Conservation (phyloP, 192 early-diverging fungal genomes). For the Coemansia aciculifera region DNA sequence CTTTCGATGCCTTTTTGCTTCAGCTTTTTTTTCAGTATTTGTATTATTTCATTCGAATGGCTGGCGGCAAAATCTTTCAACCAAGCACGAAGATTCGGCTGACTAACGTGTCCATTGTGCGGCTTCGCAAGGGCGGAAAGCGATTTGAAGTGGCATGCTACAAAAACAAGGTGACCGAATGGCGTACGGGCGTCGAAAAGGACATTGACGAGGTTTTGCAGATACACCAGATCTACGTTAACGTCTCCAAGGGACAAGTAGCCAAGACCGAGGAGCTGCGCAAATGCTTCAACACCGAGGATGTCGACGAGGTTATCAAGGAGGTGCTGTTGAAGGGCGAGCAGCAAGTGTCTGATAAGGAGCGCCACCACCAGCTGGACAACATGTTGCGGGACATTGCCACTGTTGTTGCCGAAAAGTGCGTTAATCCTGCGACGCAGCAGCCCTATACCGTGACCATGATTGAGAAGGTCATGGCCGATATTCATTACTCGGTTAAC, state of each 20-base stretch:
- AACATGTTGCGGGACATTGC: slow-evolving; percentile 90
- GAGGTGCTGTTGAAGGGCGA: slow-evolving; percentile 96
- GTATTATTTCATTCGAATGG: slow-evolving; percentile 21
- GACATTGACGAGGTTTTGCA: slow-evolving; percentile 97
- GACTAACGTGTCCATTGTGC: slow-evolving; percentile 96
- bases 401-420: slow-evolving; percentile 92
- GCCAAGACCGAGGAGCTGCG: slow-evolving; percentile 85
- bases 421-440: slow-evolving; percentile 93
- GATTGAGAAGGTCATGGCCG: slow-evolving; percentile 97
- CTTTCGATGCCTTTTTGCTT: background rate
- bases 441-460: slow-evolving; percentile 95
- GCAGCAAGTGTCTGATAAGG: slow-evolving; percentile 95
- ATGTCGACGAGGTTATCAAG: slow-evolving; percentile 75
- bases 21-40: background rate
- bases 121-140: slow-evolving; percentile 94
- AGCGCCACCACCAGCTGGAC: slow-evolving; percentile 83
- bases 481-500: slow-evolving; percentile 90
- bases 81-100: slow-evolving; percentile 62
- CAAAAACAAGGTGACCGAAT: slow-evolving; percentile 98
- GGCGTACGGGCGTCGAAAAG: slow-evolving; percentile 90
- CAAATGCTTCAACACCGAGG: slow-evolving; percentile 87
- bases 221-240: slow-evolving; percentile 88
- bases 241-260: slow-evolving; percentile 96
- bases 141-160: slow-evolving; percentile 99
- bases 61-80: slow-evolving; percentile 51